phyloP scores from a whole-genome alignment of 495 filamentous ascomycete genomes.

The Jackrogersella multiformis region DNA sequence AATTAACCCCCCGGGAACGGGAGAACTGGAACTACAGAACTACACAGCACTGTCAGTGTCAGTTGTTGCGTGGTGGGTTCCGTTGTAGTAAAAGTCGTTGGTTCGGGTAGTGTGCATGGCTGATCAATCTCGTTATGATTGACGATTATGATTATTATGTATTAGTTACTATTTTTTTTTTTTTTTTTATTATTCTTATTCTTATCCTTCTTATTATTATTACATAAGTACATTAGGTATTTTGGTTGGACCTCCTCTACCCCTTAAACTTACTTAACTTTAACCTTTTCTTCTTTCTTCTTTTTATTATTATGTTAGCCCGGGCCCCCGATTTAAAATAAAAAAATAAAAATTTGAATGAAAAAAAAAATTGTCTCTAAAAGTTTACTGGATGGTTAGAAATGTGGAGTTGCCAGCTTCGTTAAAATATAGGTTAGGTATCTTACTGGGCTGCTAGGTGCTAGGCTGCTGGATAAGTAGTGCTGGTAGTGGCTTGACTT shows the following conservation, averaged over 20 bases:
- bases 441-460: background rate
- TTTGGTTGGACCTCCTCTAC: constrained; percentile 23
- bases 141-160: constrained; percentile 12
- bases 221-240: too few relatives aligned
- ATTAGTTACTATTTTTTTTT: background rate
- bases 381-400: constrained; percentile 13
- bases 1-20: constrained; percentile 32
- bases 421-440: constrained; percentile 7
- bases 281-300: constrained; percentile 7
- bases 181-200: constrained; percentile 15
- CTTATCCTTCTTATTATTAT: background rate
- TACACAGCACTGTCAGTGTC: too few relatives aligned
- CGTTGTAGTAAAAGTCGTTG: constrained; percentile 40
- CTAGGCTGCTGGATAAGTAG: too few relatives aligned
- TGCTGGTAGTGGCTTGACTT: too few relatives aligned
- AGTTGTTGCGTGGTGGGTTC: constrained; percentile 37
- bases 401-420: constrained; percentile 15
- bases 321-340: too few relatives aligned
- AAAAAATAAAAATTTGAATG: too few relatives aligned
- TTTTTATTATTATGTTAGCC: constrained; percentile 23
- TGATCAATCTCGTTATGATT: constrained; percentile 44
- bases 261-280: constrained; percentile 19
- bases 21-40: constrained; percentile 14
- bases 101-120: constrained; percentile 39
- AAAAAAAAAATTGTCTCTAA: constrained; percentile 4